Conservation (phyloP, 2,329 filamentous ascomycete genomes). For the Penicillium sp. region DNA sequence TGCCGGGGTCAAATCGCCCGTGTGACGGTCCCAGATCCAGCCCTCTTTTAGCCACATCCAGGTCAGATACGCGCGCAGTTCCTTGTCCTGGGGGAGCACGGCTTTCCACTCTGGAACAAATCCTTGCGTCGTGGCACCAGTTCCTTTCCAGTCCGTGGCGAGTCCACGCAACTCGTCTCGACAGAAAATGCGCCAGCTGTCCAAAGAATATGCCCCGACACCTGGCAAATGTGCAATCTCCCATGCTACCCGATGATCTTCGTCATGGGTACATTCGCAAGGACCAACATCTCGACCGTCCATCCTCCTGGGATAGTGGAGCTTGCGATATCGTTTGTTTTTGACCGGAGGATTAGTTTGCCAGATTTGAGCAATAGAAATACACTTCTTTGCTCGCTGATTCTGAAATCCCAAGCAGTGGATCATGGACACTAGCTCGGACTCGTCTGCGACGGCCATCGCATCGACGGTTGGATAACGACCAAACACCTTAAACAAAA, state of each 20-base stretch:
- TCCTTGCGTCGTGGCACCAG: slow-evolving; percentile 40
- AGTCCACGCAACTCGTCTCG: slow-evolving; percentile 70
- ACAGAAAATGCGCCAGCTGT: slow-evolving; percentile 93
- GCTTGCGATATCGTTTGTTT: slow-evolving; percentile 56
- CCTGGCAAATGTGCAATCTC: slow-evolving; percentile 84
- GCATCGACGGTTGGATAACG: slow-evolving; percentile 65
- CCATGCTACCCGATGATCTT: slow-evolving; percentile 60
- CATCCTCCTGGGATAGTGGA: slow-evolving; percentile 54
- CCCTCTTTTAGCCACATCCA: slow-evolving; percentile 94
- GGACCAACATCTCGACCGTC: slow-evolving; percentile 51
- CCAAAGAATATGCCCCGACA: slow-evolving; percentile 73
- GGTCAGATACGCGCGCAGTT: slow-evolving; percentile 77
- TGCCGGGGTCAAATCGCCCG: slow-evolving; percentile 53
- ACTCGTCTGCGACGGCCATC: slow-evolving; percentile 58
- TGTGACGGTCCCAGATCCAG: slow-evolving; percentile 73
- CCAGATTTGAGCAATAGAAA: slow-evolving; percentile 70
- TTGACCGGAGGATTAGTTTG: slow-evolving; percentile 59
- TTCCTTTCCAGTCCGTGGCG: slow-evolving; percentile 65
- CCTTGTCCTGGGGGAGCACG: slow-evolving; percentile 79
- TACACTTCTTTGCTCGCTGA: slow-evolving; percentile 65
- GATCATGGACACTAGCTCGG: slow-evolving; percentile 63
- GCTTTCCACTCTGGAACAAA: slow-evolving; percentile 91
- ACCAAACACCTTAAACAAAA: slow-evolving; percentile 67
- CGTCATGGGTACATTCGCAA: slow-evolving; percentile 50
- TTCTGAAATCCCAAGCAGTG: slow-evolving; percentile 68